Base-by-base conservation (phyloP, 495 filamentous ascomycete genomes). In the Aspergillus cavernicola region DNA sequence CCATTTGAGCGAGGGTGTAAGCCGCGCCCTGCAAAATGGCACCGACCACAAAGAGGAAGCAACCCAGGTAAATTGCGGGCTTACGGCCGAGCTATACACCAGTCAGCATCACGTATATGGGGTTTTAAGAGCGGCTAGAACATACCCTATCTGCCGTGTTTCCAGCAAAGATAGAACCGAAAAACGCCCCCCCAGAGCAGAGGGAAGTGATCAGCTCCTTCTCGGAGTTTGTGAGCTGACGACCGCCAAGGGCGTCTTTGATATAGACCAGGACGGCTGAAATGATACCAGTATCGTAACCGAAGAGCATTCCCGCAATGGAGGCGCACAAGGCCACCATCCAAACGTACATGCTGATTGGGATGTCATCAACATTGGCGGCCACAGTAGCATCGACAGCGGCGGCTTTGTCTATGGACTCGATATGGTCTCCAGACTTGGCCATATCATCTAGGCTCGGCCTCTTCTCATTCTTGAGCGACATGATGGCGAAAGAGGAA, bases 131-230 rank as follows among this genome's bases (percentile, higher is more conserved):
- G 35, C 59, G 60, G n/a, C 8, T 43, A 4, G 4, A 5, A 43
- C 44, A 15, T 47, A 47, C 44, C 44, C 44, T 47, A 55, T 83
- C 78, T 12, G 78, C 79, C 1, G 74, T 70, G 22, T 69, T 63
- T 13, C 78, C 78, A 29, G 78, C 78, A 36, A 73, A 66, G 45
- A 81, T 72, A n/a, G 78, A 58, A 1, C 79, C 80, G 19, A 81
- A 63, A 41, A 83, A 74, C 2, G 75, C 78, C 26, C 74, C 77
- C 13, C 68, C 75, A 15, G 71, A 74, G 29, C 66, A 71, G 40
- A 79, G 64, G 3, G 75, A 73, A 8, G 74, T 79, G 39, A 77
- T 69, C n/a, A 75, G 50, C 55, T 78, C 75, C 44, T 78, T 70
- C 50, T 77, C 73, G 16, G 53, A 53, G 15, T 62, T 57, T 31